These are phyloP conservation scores for Leccinum subgranulosum DNA, from an alignment of 768 basidiomycete species.

Conservation along the genomic window DNA sequence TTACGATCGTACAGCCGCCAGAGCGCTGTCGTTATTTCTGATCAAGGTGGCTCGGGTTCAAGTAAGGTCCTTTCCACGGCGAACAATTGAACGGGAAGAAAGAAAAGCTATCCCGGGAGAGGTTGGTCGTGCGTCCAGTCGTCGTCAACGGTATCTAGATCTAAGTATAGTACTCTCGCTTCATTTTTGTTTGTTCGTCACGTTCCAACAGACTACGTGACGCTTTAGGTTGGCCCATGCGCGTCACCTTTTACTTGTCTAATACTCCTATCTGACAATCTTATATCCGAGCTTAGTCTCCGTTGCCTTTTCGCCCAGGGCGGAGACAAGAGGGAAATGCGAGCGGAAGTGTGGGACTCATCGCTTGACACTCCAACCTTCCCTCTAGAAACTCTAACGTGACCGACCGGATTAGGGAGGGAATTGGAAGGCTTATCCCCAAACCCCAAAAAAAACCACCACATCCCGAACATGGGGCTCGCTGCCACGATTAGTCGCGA, in stretches of 20 bases:
- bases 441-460: not conserved
- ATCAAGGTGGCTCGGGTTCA: no score
- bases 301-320: not conserved
- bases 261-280: not conserved
- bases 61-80: no score
- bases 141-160: no score
- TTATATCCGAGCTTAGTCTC: not conserved
- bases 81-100: no score
- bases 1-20: no score
- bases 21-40: no score
- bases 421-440: not conserved
- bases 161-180: not conserved
- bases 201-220: not conserved
- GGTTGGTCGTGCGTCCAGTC: no score
- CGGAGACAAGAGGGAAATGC: not conserved
- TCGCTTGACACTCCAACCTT: not conserved
- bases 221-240: no score
- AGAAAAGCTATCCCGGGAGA: no score
- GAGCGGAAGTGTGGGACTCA: not conserved
- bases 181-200: no score
- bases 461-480: not conserved
- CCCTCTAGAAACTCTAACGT: not conserved
- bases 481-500: not conserved
- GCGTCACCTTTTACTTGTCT: no score
- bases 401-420: not conserved